Base-by-base conservation (phyloP, 371 early-diverging fungal species). In the Basidiobolus meristosporus region DNA sequence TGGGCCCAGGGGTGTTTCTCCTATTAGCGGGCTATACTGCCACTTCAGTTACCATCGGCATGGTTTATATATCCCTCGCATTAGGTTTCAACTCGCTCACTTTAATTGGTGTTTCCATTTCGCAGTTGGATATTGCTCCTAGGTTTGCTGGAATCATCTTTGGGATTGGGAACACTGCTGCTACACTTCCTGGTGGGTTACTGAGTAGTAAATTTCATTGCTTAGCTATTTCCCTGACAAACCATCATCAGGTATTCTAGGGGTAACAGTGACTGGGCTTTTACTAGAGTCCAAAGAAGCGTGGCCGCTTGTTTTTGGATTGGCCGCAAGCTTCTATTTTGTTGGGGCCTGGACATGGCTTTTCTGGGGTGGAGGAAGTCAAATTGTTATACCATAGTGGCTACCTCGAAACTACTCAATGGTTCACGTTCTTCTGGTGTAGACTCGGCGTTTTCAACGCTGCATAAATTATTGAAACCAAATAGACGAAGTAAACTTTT, bases 61-160 rank as follows among this genome's bases (percentile, higher is more conserved):
- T 28, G 28, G 39, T 23, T 21, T 11, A 14, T 7, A 7, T 20
- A 12, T 21, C 15, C 23, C 17, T 39, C 11, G 23, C 39, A 10
- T 10, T 28, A 20, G 23, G 21, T 7, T 21, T 39, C 21, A 23
- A 23, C 16, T 10, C 15, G 17, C 17, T n/a, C 10, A 23, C 21
- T 39, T 20, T 39, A 21, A 39, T 23, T n/a, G 10, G 16, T 7
- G 39, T 39, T 7, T 21, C 11, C 12, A 12, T 17, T 11, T 21
- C 7, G n/a, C 39, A 39, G 20, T 15, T 21, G 10, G 39, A 39
- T 28, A 39, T 39, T 39, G 39, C 11, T 10, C 39, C 39, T 20
- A 23, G 12, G 16, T 23, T 10, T 7, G 39, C 39, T 21, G 39
- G 39, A 1, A 7, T 39, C 9, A 21, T 39, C 7, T 39, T 21